Conservation (phyloP, 257 asterid genomes). For the Plectranthus barbatus region DNA sequence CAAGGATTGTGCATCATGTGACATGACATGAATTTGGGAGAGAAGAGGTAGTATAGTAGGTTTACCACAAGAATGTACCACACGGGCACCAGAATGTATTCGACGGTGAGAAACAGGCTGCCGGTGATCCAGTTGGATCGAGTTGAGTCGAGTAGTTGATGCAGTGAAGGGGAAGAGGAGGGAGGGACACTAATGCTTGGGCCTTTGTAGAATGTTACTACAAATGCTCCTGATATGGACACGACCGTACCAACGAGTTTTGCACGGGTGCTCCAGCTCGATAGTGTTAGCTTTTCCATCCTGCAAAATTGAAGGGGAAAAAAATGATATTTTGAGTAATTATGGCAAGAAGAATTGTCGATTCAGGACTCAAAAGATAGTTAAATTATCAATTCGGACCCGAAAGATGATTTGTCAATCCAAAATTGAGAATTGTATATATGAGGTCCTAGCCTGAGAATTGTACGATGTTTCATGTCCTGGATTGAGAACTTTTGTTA, state of each 20-base stretch:
- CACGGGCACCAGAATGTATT: conserved; percentile 68
- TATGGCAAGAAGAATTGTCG: no score
- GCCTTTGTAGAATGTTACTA: conserved; percentile 77
- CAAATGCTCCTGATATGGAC: conserved; percentile 73
- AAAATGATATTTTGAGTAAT: no score
- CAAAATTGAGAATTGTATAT: no score
- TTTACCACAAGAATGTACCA: conserved; percentile 88
- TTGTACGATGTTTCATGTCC: no score
- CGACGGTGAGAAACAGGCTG: conserved; percentile 58
- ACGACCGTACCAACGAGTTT: conserved; percentile 66
- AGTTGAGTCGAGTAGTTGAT: conserved; percentile 25
- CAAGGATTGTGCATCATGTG: no score
- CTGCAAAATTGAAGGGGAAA: no score
- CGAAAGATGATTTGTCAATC: no score
- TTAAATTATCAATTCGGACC: no score
- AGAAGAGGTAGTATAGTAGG: not conserved
- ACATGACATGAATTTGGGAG: not conserved
- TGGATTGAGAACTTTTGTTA: no score
- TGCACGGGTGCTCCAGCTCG: conserved; percentile 54
- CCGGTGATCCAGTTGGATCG: conserved; percentile 70
- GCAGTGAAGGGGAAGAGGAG: conserved; percentile 5
- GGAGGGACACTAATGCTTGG: conserved; percentile 38
- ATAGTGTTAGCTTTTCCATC: conserved; percentile 64
- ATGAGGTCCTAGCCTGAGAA: no score
- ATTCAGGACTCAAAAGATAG: no score